A percentile compares a stretch with the other conserved stretches of the same genome.
These are phyloP conservation scores for Roridomyces roridus DNA, from an alignment of 768 basidiomycete genomes.

Conservation along the genomic window DNA sequence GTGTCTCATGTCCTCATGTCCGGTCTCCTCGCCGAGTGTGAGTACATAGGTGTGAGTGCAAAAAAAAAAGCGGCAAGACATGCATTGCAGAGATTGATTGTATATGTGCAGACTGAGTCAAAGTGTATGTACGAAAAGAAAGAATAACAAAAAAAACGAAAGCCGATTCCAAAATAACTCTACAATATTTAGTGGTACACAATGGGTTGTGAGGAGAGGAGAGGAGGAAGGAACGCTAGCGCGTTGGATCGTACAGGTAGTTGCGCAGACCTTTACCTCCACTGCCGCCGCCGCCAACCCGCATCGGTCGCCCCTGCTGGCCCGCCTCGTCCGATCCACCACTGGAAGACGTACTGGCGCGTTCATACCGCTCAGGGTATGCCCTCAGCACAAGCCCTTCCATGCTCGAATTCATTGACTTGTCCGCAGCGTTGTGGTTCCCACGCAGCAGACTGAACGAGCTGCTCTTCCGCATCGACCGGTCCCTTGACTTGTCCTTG, in stretches of 20 bases:
- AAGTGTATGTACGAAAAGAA: too few species aligned
- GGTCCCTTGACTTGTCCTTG: conserved; percentile 12
- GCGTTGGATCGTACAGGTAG: conserved; percentile 13
- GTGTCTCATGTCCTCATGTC: too few species aligned
- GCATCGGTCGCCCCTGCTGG: background rate
- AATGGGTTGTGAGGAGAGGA: too few species aligned
- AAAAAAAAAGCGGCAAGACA: too few species aligned
- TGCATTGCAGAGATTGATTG: too few species aligned
- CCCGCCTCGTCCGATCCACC: conserved; percentile 15
- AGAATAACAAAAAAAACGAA: too few species aligned
- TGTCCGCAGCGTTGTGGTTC: background rate
- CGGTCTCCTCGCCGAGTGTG: too few species aligned
- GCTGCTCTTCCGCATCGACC: conserved; percentile 22
- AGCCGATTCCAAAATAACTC: too few species aligned
- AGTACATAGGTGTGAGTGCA: too few species aligned
- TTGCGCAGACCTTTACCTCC: conserved; percentile 5
- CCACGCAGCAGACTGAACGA: conserved; percentile 20
- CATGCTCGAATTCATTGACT: conserved; percentile 21
- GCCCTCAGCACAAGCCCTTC: conserved; percentile 15
- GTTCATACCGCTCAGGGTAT: background rate
- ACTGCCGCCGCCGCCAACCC: too few species aligned
- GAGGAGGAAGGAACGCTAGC: background rate
- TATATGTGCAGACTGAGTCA: too few species aligned
- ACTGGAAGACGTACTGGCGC: conserved; percentile 19
- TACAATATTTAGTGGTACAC: too few species aligned